Evolutionary conservation across 768 basidiomycete genomes (phyloP).

Genomic region (Inosperma sp.): DNA sequence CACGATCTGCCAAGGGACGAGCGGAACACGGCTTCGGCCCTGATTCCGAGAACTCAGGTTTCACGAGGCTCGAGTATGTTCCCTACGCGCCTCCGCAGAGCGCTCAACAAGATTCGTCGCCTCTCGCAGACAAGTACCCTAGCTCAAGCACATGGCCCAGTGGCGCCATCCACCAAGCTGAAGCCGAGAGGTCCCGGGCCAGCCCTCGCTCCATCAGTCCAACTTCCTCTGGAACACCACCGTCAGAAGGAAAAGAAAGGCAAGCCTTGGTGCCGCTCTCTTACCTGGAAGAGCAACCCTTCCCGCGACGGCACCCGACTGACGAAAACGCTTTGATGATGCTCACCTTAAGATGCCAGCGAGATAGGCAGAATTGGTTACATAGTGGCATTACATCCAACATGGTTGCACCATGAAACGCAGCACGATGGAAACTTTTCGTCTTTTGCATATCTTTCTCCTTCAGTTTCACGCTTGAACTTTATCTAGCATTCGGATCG

Average conservation of each 20-base stretch:
- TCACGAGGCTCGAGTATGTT: conserved; percentile 43
- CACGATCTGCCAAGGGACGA: conserved; percentile 58
- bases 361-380: conserved; percentile 15
- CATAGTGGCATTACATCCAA: background rate
- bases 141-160: too few species aligned
- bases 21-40: conserved; percentile 49
- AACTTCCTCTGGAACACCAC: conserved; percentile 26
- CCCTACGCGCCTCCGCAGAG: conserved; percentile 32
- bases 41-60: conserved; percentile 34
- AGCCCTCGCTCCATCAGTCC: conserved; percentile 18
- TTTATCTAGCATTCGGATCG: conserved; percentile 8
- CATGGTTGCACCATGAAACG: background rate
- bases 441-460: background rate
- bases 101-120: conserved; percentile 18
- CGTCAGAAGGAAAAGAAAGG: conserved; percentile 29
- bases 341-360: conserved; percentile 29
- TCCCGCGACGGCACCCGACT: conserved; percentile 61
- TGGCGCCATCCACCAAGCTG: conserved; percentile 12
- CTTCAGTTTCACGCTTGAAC: too few species aligned
- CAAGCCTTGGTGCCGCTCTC: conserved; percentile 57
- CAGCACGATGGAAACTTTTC: background rate
- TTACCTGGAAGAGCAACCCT: conserved; percentile 62
- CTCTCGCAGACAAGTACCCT: too few species aligned
- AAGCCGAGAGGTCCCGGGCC: conserved; percentile 11
- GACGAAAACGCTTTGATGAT: conserved; percentile 48